Evolutionary conservation across 225 moss, liverwort and hornwort species (phyloP).

Genomic region (Ulota crispa): DNA sequence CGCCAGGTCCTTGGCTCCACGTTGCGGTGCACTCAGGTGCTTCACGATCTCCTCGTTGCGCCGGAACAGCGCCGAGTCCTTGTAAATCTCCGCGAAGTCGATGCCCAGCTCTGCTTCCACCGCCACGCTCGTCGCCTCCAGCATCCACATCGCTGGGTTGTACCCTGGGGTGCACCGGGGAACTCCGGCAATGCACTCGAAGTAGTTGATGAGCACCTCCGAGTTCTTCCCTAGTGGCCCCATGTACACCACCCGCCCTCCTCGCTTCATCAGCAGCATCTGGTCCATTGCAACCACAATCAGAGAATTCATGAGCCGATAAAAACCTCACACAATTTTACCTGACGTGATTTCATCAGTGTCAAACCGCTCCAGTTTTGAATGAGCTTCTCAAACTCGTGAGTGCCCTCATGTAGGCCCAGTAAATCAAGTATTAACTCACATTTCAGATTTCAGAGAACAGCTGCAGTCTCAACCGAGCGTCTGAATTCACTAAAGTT

Average conservation of each 20-base stretch:
- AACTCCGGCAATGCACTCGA: slow-evolving; percentile 44
- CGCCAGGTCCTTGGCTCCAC: slow-evolving; percentile 29
- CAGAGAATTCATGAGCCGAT: neutral
- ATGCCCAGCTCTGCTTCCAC: slow-evolving; percentile 42
- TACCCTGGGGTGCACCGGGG: slow-evolving; percentile 37
- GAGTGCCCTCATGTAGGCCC: too few relatives aligned
- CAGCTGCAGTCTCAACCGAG: too few relatives aligned
- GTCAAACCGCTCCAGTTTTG: too few relatives aligned
- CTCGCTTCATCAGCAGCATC: slow-evolving; percentile 72
- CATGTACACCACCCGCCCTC: slow-evolving; percentile 72
- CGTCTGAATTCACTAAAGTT: too few relatives aligned
- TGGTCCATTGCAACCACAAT: neutral
- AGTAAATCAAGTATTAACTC: too few relatives aligned
- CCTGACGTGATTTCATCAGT: too few relatives aligned
- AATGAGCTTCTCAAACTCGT: too few relatives aligned
- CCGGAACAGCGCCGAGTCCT: slow-evolving; percentile 30
- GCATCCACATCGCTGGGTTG: slow-evolving; percentile 69
- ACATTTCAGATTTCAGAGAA: too few relatives aligned
- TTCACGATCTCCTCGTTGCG: slow-evolving; percentile 39
- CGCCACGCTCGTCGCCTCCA: slow-evolving; percentile 38
- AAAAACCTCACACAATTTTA: neutral
- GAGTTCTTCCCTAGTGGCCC: slow-evolving; percentile 67
- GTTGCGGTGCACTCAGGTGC: slow-evolving; percentile 19
- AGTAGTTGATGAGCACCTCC: slow-evolving; percentile 56
- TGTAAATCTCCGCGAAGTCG: slow-evolving; percentile 55